Conservation (phyloP, 2,329 filamentous ascomycete species). For the Aureobasidium musti region DNA sequence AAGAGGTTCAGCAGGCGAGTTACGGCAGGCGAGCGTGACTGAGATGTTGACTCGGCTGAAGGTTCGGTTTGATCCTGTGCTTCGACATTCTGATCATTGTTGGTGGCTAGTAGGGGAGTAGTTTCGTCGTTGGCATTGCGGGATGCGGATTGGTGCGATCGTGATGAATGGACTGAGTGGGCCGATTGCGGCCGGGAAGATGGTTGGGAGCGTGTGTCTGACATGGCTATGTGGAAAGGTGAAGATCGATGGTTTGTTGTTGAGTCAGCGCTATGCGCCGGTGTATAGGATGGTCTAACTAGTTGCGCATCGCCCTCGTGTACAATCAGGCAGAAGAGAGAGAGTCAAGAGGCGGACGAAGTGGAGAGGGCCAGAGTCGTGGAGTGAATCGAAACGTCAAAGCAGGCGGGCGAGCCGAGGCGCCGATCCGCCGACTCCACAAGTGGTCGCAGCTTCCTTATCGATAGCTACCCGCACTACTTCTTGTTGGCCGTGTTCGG, state of each 20-base stretch:
- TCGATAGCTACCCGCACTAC: conserved; percentile 17
- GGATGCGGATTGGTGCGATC: conserved; percentile 39
- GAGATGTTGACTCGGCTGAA: background rate
- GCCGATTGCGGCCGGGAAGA: conserved; percentile 44
- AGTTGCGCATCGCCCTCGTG: background rate
- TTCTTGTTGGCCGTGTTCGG: conserved; percentile 1
- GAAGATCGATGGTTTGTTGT: background rate
- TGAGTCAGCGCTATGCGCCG: conserved; percentile 3
- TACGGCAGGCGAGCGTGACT: conserved; percentile 39
- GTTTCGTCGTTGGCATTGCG: conserved; percentile 43
- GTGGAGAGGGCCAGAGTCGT: background rate
- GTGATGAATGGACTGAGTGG: conserved; percentile 29
- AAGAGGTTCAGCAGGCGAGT: conserved; percentile 44
- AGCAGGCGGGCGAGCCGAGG: conserved; percentile 21
- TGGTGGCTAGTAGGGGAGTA: conserved; percentile 44
- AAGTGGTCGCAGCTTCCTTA: background rate
- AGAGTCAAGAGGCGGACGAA: conserved; percentile 11
- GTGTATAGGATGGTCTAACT: background rate
- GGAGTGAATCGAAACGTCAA: conserved; percentile 3
- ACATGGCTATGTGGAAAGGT: background rate
- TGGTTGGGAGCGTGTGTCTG: conserved; percentile 28
- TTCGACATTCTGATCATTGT: conserved; percentile 32
- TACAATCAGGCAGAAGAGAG: background rate
- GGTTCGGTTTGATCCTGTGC: conserved; percentile 22
- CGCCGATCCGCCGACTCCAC: background rate